A percentile compares a stretch with the other conserved stretches of the same genome.
phyloP scores from a whole-genome alignment of 2,329 filamentous ascomycete genomes.

The Paecilomyces formosus region DNA sequence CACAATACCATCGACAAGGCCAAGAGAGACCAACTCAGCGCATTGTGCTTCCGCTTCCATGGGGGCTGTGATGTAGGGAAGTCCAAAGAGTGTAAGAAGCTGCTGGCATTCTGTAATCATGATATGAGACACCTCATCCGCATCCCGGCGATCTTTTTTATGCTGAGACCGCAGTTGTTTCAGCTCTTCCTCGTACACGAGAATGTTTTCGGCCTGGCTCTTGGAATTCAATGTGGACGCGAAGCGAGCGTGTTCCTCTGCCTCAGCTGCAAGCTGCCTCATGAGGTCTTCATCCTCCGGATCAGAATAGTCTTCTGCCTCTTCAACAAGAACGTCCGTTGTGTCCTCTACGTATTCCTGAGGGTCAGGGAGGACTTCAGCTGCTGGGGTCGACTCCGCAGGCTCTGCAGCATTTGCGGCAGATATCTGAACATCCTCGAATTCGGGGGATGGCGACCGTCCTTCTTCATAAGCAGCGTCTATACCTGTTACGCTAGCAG shows the following conservation, averaged over 20 bases:
- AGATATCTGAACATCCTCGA: conserved; percentile 43
- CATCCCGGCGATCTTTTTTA: conserved; percentile 90
- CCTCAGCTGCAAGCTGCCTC: conserved; percentile 77
- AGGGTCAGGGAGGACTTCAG: conserved; percentile 17
- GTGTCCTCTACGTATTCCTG: conserved; percentile 6
- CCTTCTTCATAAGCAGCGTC: conserved; percentile 1
- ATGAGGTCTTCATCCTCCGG: conserved; percentile 88
- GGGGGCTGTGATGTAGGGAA: conserved; percentile 93
- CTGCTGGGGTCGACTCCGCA: conserved; percentile 8
- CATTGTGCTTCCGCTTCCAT: conserved; percentile 99
- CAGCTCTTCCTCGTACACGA: conserved; percentile 80
- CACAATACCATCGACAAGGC: conserved; percentile 92
- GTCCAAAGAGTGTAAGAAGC: conserved; percentile 78
- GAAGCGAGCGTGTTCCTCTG: conserved; percentile 89
- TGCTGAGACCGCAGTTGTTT: conserved; percentile 85
- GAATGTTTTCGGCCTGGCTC: conserved; percentile 59
- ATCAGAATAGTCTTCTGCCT: conserved; percentile 65
- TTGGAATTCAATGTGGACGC: conserved; percentile 79
- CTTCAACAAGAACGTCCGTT: conserved; percentile 25
- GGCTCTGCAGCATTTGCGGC: conserved; percentile 15
- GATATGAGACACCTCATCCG: conserved; percentile 90
- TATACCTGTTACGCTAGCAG: neutral
- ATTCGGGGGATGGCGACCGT: conserved; percentile 41
- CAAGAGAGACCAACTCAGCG: conserved; percentile 76
- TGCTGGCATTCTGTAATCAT: conserved; percentile 96